Percentiles rank a stretch among this genome's conserved stretches.
Conservation (phyloP, 1,284 basidiomycete species). For the Ganoderma lucidum region DNA sequence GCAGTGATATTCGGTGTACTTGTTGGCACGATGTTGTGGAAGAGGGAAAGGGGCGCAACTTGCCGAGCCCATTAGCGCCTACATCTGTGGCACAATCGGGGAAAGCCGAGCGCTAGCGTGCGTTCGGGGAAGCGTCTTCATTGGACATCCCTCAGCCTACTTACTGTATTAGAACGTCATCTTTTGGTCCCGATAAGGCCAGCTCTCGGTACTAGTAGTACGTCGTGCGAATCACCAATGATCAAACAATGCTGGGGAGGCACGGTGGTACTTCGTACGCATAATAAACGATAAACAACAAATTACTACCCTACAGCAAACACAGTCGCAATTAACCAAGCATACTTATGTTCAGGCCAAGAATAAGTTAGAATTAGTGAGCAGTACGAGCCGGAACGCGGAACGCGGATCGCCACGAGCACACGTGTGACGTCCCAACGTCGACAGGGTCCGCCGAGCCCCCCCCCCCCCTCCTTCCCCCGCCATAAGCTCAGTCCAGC, state of each 20-base stretch:
- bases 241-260: no score
- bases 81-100: not conserved
- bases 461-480: no score
- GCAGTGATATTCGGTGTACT: not conserved
- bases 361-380: not conserved
- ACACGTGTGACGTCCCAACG: no score
- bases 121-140: no score
- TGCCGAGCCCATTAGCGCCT: not conserved
- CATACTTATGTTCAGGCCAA: not conserved
- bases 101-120: not conserved
- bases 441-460: not conserved
- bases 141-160: no score
- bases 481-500: not conserved
- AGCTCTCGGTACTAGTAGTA: no score
- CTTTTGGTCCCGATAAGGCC: no score
- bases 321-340: not conserved
- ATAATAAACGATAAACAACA: not conserved
- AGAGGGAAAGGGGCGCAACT: not conserved
- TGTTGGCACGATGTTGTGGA: no score
- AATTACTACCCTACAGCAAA: not conserved
- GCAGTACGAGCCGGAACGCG: not conserved
- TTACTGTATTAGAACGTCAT: no score
- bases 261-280: no score
- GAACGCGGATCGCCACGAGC: no score
- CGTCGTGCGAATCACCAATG: no score